Percentiles rank a stretch among this genome's conserved stretches.
These are phyloP conservation scores for Umbelopsis sp. DNA, from an alignment of 371 early-diverging fungal species.

Conservation along the genomic window DNA sequence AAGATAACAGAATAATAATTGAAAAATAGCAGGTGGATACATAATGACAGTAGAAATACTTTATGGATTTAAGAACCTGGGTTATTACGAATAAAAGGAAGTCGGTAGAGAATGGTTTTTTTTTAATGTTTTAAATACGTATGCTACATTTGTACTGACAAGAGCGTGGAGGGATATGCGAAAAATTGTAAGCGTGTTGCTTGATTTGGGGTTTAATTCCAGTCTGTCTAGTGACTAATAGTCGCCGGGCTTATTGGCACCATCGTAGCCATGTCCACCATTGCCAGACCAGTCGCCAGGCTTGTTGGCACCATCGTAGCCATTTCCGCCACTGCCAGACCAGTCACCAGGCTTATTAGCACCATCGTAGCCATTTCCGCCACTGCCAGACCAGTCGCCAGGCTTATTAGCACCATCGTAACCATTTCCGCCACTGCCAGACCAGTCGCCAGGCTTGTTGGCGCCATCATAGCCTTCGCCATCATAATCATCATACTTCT, in stretches of 20 bases:
- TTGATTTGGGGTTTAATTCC: too few relatives aligned
- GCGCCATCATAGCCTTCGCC: background rate
- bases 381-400: background rate
- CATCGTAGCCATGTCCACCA: slow-evolving; percentile 3
- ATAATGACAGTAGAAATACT: too few relatives aligned
- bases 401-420: slow-evolving; percentile 1
- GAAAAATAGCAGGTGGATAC: too few relatives aligned
- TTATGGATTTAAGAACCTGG: too few relatives aligned
- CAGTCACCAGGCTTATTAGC: background rate
- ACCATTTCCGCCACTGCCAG: background rate
- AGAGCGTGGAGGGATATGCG: too few relatives aligned
- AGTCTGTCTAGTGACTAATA: background rate
- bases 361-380: background rate
- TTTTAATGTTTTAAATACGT: too few relatives aligned
- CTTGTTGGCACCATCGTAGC: background rate
- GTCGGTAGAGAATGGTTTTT: too few relatives aligned
- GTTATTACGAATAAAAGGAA: too few relatives aligned
- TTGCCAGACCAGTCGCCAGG: background rate
- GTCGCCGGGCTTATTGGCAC: background rate
- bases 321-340: background rate
- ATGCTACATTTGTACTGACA: too few relatives aligned
- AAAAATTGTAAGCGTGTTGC: too few relatives aligned
- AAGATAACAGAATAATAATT: too few relatives aligned
- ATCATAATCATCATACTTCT: background rate
- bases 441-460: background rate